Evolutionary conservation across 768 basidiomycete genomes (phyloP).

Genomic region (Epithele typhae): DNA sequence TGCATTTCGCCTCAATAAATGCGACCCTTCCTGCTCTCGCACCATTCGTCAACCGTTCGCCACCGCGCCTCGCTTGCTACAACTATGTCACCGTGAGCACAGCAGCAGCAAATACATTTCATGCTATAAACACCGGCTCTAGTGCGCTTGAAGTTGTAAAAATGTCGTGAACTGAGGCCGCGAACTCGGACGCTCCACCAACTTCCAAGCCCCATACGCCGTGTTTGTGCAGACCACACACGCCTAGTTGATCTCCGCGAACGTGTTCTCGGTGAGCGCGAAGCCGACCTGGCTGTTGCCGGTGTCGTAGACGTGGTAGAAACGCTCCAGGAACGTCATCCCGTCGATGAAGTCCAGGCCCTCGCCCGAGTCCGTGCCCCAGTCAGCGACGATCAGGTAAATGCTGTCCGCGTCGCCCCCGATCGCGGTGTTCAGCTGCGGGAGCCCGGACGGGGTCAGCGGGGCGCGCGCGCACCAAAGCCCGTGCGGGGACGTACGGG

Average conservation of each 20-base stretch:
- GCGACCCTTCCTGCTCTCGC: too few species aligned
- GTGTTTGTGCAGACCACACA: neutral
- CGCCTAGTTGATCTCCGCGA: conserved; percentile 23
- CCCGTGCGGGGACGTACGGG: conserved; percentile 2
- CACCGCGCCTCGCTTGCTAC: neutral
- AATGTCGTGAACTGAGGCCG: too few species aligned
- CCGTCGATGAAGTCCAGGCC: conserved; percentile 31
- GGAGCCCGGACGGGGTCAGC: neutral
- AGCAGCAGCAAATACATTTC: neutral
- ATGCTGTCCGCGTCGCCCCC: conserved; percentile 20
- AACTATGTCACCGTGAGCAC: neutral
- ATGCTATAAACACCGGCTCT: neutral
- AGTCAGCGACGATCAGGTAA: conserved; percentile 24
- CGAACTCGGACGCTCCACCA: too few species aligned
- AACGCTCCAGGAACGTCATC: conserved; percentile 32
- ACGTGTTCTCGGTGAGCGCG: conserved; percentile 33
- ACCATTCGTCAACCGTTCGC: too few species aligned
- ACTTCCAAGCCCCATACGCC: neutral
- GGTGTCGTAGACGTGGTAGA: conserved; percentile 40
- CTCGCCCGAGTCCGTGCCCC: conserved; percentile 18
- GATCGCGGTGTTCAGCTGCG: conserved; percentile 24
- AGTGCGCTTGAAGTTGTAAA: neutral
- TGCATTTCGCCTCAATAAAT: too few species aligned
- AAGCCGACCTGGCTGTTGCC: conserved; percentile 34
- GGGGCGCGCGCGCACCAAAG: too few species aligned